Evolutionary conservation across 2,329 filamentous ascomycete genomes (phyloP).

Genomic region (Ascosphaera apis): DNA sequence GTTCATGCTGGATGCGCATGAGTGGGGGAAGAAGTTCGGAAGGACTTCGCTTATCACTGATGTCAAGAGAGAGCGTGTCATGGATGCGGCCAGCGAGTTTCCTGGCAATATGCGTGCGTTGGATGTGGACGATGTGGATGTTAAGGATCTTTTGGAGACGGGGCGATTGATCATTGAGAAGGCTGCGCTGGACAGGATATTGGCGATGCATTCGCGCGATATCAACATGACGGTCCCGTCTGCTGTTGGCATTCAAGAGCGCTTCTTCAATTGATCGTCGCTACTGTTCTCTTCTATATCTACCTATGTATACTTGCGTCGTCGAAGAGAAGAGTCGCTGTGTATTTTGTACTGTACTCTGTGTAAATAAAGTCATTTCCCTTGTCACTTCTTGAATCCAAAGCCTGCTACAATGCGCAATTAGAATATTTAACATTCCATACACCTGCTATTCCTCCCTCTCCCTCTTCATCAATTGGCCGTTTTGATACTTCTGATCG

Average conservation of each 20-base stretch:
- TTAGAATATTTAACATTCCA: no score
- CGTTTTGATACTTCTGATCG: no score
- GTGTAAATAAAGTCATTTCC: no score
- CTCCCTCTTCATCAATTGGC: no score
- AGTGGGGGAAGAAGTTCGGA: slow-evolving; percentile 42
- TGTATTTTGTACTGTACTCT: no score
- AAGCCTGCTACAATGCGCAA: no score
- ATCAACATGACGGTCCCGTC: slow-evolving; percentile 12
- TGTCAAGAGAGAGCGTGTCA: slow-evolving; percentile 35
- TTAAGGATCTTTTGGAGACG: slow-evolving; percentile 78
- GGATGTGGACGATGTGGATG: slow-evolving; percentile 59
- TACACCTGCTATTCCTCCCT: no score
- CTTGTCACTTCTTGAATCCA: no score
- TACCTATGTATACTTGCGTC: not conserved
- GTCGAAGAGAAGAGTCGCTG: no score
- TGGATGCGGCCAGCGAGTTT: slow-evolving; percentile 39
- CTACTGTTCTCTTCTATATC: not conserved
- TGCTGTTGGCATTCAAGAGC: slow-evolving; percentile 4
- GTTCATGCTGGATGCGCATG: slow-evolving; percentile 46
- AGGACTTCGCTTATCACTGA: slow-evolving; percentile 55
- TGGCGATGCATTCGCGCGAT: slow-evolving; percentile 37
- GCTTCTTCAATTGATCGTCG: slow-evolving; percentile 3
- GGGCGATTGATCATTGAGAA: slow-evolving; percentile 74
- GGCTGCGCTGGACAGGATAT: slow-evolving; percentile 50
- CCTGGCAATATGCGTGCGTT: slow-evolving; percentile 46